phyloP scores from a whole-genome alignment of 805 yeast genomes.

The Suhomyces canberraensis region DNA sequence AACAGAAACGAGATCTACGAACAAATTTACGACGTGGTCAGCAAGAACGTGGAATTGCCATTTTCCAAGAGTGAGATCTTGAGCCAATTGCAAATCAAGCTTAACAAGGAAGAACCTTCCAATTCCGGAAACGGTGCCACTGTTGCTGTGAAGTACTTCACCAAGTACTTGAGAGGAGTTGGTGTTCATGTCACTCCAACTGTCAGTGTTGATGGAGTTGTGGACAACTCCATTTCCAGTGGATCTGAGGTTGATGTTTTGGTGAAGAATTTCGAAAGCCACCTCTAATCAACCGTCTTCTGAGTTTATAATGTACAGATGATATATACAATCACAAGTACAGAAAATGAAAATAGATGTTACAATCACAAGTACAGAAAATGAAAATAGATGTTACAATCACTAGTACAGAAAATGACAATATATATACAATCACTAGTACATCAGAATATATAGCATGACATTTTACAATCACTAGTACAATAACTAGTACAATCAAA shows the following conservation, averaged over 20 bases:
- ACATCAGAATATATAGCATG: no score
- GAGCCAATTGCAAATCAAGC: conserved; percentile 35
- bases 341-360: no score
- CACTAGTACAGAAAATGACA: no score
- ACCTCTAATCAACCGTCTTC: conserved; percentile 11
- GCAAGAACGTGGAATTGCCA: conserved; percentile 34
- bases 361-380: no score
- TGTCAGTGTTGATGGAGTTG: conserved; percentile 66
- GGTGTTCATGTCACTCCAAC: conserved; percentile 88
- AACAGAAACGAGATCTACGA: conserved; percentile 55
- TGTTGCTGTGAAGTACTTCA: conserved; percentile 68
- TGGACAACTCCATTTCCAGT: conserved; percentile 55
- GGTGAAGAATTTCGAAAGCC: conserved; percentile 33
- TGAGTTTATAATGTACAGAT: neutral
- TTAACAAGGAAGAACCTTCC: conserved; percentile 25
- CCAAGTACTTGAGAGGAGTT: conserved; percentile 68
- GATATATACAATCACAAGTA: no score
- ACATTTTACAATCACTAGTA: no score
- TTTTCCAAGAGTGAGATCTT: conserved; percentile 29
- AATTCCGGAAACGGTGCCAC: conserved; percentile 60
- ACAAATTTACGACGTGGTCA: conserved; percentile 36
- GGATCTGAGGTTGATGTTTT: conserved; percentile 52
- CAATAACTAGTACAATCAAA: no score
- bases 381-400: no score
- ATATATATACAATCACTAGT: no score